Base-by-base conservation (phyloP, 352 stramenopile genomes). In the Thalassiosira ordinaria region DNA sequence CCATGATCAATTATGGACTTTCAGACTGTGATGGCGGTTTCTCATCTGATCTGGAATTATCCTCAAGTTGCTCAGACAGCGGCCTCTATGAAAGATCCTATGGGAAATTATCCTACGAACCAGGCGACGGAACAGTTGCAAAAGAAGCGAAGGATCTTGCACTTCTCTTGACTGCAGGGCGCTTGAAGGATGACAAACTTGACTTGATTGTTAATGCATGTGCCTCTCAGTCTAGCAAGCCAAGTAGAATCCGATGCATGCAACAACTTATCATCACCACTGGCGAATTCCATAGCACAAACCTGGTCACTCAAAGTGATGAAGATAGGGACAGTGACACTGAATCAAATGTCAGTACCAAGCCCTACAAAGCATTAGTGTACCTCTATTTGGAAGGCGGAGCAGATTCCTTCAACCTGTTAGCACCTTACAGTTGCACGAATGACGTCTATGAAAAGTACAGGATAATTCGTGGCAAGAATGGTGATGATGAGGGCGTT, bases 231-330 rank as follows among this genome's bases (percentile, higher is more conserved):
- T 51, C 66, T 37, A 31, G 77, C 20, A 27, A 80, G 6, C 61
- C 35, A 27, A 71, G 46, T 51, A 65, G 57, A 18, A 66, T 46
- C 51, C 18, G 71, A 33, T 85, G 78, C 20, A 77, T 79, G n/a
- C 74, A 78, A 29, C 72, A 86, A 41, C 60, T 92, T 16, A 78
- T 93, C 44, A 41, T 87, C 18, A 59, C 61, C 37, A 81, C 80
- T 33, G 70, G 74, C 35, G 84, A 92, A 55, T 94, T 94, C 57
- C 83, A 92, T 14, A 88, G 44, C n/a, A 89, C 82, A 3, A 86
- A 67, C 66, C 24, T 16, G 0, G 72, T 84, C 11, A 44, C 24
- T 35, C 47, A 57, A 29, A 89, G 70, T 65, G 71, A 51, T 9
- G 59, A 73, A 67, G 39, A 41, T n/a, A n/a, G n/a, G n/a, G n/a